These are phyloP conservation scores for Stephania yunnanensis DNA, from an alignment of 164 flowering plant genomes.

Conservation along the genomic window DNA sequence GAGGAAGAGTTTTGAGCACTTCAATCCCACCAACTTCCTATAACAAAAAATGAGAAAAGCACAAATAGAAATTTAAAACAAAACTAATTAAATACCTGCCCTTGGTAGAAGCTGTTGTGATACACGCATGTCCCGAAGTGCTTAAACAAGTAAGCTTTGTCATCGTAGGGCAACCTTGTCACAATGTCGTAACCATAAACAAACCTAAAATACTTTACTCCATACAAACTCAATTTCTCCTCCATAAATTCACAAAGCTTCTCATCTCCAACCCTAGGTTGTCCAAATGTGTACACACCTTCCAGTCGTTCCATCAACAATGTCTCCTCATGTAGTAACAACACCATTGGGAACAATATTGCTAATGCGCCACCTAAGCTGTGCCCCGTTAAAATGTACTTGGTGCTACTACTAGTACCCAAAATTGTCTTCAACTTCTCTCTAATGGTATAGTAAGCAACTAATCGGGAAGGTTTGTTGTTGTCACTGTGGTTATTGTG, in stretches of 20 bases:
- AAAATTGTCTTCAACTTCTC: conserved; percentile 35
- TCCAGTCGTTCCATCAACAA: conserved; percentile 49
- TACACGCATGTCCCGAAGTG: conserved; percentile 66
- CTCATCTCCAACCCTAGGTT: conserved; percentile 75
- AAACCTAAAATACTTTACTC: conserved; percentile 50
- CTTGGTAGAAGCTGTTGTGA: conserved; percentile 59
- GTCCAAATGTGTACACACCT: conserved; percentile 82
- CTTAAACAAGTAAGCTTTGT: conserved; percentile 41
- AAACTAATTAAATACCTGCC: conserved; percentile 36
- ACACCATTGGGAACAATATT: conserved; percentile 42
- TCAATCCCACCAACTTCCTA: too few species aligned
- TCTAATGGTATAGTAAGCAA: conserved; percentile 60
- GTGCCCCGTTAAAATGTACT: conserved; percentile 71
- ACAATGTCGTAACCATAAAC: conserved; percentile 78
- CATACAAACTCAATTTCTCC: conserved; percentile 24
- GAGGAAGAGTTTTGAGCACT: too few species aligned
- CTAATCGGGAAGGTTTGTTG: background rate
- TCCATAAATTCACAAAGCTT: conserved; percentile 54
- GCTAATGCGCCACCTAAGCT: conserved; percentile 89
- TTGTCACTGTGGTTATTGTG: background rate
- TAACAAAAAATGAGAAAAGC: too few species aligned
- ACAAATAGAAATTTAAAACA: too few species aligned
- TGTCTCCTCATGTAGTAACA: conserved; percentile 48
- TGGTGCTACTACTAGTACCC: conserved; percentile 30
- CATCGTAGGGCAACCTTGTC: conserved; percentile 81